Percentiles rank a stretch among this genome's conserved stretches.
phyloP scores from a whole-genome alignment of 2,329 filamentous ascomycete species.

The Pseudogymnoascus sp. region DNA sequence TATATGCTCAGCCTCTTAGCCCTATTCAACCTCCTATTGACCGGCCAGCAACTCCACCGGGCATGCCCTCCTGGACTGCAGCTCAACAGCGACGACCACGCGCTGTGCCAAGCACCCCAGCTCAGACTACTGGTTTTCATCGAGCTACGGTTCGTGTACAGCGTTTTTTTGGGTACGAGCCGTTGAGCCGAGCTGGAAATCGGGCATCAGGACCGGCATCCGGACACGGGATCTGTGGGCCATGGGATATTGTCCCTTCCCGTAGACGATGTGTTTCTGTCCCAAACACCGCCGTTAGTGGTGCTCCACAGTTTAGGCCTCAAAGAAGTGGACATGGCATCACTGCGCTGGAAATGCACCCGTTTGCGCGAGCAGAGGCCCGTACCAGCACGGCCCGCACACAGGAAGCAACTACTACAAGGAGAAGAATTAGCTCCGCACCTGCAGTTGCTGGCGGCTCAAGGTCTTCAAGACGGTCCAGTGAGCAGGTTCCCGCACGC shows the following conservation, averaged over 20 bases:
- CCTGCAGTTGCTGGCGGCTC: neutral
- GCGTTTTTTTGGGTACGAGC: neutral
- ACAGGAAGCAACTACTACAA: neutral
- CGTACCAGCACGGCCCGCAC: neutral
- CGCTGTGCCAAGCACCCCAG: slow-evolving; percentile 10
- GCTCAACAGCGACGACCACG: slow-evolving; percentile 18
- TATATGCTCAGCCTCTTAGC: slow-evolving; percentile 26
- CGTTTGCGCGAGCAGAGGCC: slow-evolving; percentile 18
- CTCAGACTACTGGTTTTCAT: slow-evolving; percentile 6
- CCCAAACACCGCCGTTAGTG: slow-evolving; percentile 1
- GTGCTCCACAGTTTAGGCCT: slow-evolving; percentile 25
- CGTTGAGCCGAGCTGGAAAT: slow-evolving; percentile 14
- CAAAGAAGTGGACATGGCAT: slow-evolving; percentile 25
- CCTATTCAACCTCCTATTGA: slow-evolving; percentile 25
- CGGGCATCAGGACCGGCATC: slow-evolving; percentile 3
- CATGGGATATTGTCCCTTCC: neutral
- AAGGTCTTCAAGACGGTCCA: neutral
- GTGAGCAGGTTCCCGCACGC: neutral
- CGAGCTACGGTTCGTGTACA: slow-evolving; percentile 14
- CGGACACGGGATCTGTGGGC: neutral
- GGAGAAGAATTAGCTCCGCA: neutral
- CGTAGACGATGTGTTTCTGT: neutral
- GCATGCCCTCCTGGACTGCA: slow-evolving; percentile 29
- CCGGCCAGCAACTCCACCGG: slow-evolving; percentile 26
- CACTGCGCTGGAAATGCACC: slow-evolving; percentile 24